Base-by-base conservation (phyloP, 441 rosid genomes). In the Erodium texanum region DNA sequence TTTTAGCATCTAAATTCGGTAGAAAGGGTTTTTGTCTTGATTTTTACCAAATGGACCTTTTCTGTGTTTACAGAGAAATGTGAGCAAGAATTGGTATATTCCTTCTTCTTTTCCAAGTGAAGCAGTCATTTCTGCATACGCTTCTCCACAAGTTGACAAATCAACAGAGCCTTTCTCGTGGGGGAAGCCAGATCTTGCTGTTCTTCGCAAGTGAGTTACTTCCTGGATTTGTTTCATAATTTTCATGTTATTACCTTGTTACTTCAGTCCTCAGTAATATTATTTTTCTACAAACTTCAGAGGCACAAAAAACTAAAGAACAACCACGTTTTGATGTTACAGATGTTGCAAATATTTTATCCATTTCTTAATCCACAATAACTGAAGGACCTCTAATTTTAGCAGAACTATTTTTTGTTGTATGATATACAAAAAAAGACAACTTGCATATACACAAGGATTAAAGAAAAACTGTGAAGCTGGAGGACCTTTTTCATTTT, bases 41-140 rank as follows among this genome's bases (percentile, higher is more conserved):
- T 65, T 48, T 68, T 32, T 22, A 14, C 71, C 62, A 34, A 19
- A 58, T 66, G 74, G 14, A 70, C 22, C 22, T 70, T 38, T 10
- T 20, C 19, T 24, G 52, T 70, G 65, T 70, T 66, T 29, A 71
- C 58, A 94, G 98, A 88, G 99, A 80, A 94, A 94, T 71, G 96
- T 92, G 76, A 92, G 99, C 91, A 94, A 94, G 84, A 94, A 94
- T 75, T 92, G 98, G 98, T 90, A 94, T 74, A 76, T 92, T 77
- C 97, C 99, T 68, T 66, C 83, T 32, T 84, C 91, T 70, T 94
- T 94, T 77, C 98, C 99, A 14, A 94, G 97, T 75, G 96, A 85
- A 76, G 87, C 81, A 0, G 97, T 94, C 74, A 78, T 80, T 72
- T 82, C 89, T 70, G 99, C 94, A 48, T 94, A 94, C 82, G 59